phyloP scores from a whole-genome alignment of 805 yeast species.

The Pichia heedii region DNA sequence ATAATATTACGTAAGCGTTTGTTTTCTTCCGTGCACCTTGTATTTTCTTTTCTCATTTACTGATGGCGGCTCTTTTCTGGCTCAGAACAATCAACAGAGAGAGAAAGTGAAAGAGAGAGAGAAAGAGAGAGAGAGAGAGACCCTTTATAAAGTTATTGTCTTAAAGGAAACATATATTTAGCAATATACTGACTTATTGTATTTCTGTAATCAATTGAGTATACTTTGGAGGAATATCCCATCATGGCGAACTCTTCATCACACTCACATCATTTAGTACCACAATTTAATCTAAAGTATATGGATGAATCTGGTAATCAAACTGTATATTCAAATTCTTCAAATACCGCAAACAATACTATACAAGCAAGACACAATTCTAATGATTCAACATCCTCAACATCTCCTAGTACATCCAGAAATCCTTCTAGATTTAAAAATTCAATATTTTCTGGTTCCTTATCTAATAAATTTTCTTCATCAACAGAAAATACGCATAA shows the following conservation, averaged over 20 bases:
- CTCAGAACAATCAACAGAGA: too few species aligned
- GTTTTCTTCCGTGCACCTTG: neutral
- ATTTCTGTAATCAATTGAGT: too few species aligned
- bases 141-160: too few species aligned
- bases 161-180: too few species aligned
- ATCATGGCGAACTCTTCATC: neutral
- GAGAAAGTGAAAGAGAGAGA: too few species aligned
- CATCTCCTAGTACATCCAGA: conserved; percentile 17
- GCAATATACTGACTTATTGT: too few species aligned
- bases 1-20: too few species aligned
- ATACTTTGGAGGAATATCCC: neutral
- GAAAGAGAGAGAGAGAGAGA: too few species aligned
- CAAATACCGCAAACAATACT: neutral
- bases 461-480: neutral
- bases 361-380: conserved; percentile 4
- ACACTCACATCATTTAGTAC: neutral
- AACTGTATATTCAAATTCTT: neutral
- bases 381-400: conserved; percentile 7
- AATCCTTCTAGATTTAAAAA: conserved; percentile 10
- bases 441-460: neutral
- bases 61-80: too few species aligned
- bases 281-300: conserved; percentile 15
- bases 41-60: too few species aligned
- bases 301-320: conserved; percentile 6
- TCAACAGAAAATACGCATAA: too few species aligned